Evolutionary conservation across 352 stramenopile species (phyloP).

Genomic region (Thraustochytrium striatum): DNA sequence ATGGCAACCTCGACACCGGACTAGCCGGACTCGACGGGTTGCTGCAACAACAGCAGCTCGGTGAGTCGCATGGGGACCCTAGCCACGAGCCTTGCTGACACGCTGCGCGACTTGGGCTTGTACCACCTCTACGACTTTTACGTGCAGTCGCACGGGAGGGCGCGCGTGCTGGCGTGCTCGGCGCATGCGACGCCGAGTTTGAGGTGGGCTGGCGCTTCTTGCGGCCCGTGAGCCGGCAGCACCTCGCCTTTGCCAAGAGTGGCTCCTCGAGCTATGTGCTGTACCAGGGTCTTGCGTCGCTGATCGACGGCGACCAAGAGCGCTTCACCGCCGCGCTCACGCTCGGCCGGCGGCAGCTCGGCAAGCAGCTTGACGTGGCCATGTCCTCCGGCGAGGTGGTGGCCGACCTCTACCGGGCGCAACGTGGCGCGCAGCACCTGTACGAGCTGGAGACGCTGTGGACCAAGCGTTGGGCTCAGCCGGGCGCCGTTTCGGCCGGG

Average conservation of each 20-base stretch:
- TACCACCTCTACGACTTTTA: conserved; percentile 8
- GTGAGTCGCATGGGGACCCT: not conserved
- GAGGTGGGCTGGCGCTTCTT: not conserved
- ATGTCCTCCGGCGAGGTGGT: not conserved
- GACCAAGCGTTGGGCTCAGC: not conserved
- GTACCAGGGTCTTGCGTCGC: not conserved
- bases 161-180: not conserved
- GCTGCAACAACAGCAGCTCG: not conserved
- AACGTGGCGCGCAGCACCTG: not conserved
- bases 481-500: not conserved
- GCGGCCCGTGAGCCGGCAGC: not conserved
- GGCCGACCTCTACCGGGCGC: not conserved
- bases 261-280: conserved; percentile 1
- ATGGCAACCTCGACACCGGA: not conserved
- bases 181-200: not conserved
- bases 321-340: not conserved
- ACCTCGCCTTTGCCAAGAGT: not conserved
- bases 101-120: conserved; percentile 2
- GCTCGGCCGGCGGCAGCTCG: not conserved
- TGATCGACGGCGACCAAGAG: not conserved
- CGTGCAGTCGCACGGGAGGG: not conserved
- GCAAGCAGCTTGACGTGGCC: not conserved
- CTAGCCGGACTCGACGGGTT: not conserved
- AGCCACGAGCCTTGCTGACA: not conserved
- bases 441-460: not conserved